phyloP scores from a whole-genome alignment of 2,329 filamentous ascomycete species.

The Sordariomycetes sp. region DNA sequence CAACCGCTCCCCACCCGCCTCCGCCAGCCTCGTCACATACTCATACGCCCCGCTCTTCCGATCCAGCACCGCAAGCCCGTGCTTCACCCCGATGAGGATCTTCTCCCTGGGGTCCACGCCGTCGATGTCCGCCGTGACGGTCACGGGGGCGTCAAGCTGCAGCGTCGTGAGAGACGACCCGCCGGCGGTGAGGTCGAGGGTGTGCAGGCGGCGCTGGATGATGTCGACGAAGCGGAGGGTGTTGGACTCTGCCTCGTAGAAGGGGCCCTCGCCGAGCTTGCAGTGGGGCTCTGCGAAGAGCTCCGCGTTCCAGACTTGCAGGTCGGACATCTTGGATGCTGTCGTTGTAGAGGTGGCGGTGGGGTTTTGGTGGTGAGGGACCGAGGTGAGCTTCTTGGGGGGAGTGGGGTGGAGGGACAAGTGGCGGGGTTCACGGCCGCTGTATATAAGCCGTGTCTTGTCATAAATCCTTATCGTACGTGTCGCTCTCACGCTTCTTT shows the following conservation, averaged over 20 bases:
- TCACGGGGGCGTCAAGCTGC: constrained; percentile 39
- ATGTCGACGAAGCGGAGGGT: constrained; percentile 73
- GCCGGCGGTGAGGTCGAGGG: constrained; percentile 51
- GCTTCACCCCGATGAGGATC: constrained; percentile 69
- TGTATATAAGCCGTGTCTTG: not conserved
- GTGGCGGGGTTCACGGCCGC: not conserved
- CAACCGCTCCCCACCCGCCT: constrained; percentile 32
- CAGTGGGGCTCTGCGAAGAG: constrained; percentile 50
- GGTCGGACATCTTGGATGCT: constrained; percentile 9
- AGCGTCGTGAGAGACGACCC: constrained; percentile 49
- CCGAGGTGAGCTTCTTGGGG: not conserved
- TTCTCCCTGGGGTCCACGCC: constrained; percentile 46
- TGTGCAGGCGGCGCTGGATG: constrained; percentile 60
- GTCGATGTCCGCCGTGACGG: constrained; percentile 69
- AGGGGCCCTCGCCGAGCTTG: constrained; percentile 60
- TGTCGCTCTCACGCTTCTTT: not conserved
- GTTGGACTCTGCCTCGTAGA: constrained; percentile 53
- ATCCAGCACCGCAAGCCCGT: constrained; percentile 68
- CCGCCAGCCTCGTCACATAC: constrained; percentile 35
- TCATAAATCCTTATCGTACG: not conserved
- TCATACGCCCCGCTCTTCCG: constrained; percentile 40
- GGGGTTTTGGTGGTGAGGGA: not conserved
- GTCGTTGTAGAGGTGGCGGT: not conserved
- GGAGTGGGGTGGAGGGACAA: not conserved
- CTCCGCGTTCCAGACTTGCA: constrained; percentile 37